Evolutionary conservation across 139 green algal genomes (phyloP).

Genomic region (Medakamo hakoo): DNA sequence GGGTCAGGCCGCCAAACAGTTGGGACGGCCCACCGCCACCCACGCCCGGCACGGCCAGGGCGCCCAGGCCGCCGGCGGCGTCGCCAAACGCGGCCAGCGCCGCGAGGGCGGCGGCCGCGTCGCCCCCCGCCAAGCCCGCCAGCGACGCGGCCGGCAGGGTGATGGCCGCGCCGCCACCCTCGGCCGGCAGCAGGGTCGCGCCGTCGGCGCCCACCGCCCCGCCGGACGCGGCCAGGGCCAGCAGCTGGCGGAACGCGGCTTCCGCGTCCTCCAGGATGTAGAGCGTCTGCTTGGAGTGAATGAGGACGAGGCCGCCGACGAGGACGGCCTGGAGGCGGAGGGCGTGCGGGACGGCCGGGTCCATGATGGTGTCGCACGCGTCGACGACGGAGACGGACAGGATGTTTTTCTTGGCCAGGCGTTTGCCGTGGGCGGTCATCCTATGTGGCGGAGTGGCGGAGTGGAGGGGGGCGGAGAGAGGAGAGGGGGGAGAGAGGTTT

Average conservation of each 20-base stretch:
- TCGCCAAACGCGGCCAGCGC: background rate
- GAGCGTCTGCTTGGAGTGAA: constrained; percentile 36
- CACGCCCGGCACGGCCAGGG: background rate
- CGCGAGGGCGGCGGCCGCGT: background rate
- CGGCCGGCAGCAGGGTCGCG: constrained; percentile 18
- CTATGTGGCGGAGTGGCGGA: background rate
- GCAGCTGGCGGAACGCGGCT: background rate
- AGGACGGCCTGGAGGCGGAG: constrained; percentile 56
- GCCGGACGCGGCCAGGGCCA: no score
- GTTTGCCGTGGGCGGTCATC: background rate
- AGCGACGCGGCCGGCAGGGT: background rate
- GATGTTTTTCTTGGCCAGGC: no score
- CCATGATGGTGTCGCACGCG: constrained; percentile 19
- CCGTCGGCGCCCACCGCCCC: constrained; percentile 43
- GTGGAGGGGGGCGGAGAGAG: no score
- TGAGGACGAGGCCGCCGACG: constrained; percentile 45
- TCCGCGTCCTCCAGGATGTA: constrained; percentile 36
- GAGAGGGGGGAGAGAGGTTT: no score
- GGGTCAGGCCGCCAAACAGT: no score
- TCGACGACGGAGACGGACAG: background rate
- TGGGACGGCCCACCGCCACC: background rate
- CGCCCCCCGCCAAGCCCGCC: background rate
- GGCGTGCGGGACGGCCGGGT: constrained; percentile 56
- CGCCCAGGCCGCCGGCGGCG: background rate
- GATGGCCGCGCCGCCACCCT: background rate